Conservation (phyloP, 495 filamentous ascomycete species). For the Bathelium albidoporum region DNA sequence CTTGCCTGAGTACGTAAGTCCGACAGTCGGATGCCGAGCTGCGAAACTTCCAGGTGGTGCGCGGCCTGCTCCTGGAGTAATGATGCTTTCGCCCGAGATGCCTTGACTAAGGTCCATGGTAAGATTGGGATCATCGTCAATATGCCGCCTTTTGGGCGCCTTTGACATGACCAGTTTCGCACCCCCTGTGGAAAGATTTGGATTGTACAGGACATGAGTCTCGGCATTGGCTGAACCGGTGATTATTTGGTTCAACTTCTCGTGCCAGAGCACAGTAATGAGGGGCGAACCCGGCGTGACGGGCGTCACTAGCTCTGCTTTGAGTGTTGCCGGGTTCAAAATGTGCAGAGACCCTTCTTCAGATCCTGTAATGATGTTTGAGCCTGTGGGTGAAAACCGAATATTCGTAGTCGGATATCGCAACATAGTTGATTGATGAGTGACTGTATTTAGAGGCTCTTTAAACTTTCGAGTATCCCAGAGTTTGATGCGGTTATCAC, state of each 20-base stretch:
- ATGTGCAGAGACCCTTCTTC: constrained; percentile 81
- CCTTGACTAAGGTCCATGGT: constrained; percentile 72
- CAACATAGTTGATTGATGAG: constrained; percentile 70
- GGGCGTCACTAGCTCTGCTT: constrained; percentile 70
- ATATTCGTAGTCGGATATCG: constrained; percentile 80
- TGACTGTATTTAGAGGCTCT: constrained; percentile 64
- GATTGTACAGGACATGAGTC: constrained; percentile 84
- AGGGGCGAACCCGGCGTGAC: constrained; percentile 75
- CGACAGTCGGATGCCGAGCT: constrained; percentile 60
- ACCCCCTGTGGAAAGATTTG: constrained; percentile 59
- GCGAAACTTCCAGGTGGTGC: constrained; percentile 42
- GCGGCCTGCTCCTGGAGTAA: constrained; percentile 51
- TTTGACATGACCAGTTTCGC: constrained; percentile 85
- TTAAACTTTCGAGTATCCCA: constrained; percentile 99
- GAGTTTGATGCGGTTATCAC: constrained; percentile 72
- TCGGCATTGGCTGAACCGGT: constrained; percentile 86
- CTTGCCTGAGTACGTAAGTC: constrained; percentile 68
- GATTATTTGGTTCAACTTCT: constrained; percentile 90
- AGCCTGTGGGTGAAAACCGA: constrained; percentile 70
- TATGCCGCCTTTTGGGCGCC: constrained; percentile 84
- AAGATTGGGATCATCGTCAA: constrained; percentile 80
- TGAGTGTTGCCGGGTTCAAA: constrained; percentile 80
- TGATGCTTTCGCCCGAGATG: constrained; percentile 71
- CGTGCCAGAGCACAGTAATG: constrained; percentile 81
- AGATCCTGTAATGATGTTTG: constrained; percentile 82